Percentiles rank a stretch among this genome's conserved stretches.
Conservation (phyloP, 768 basidiomycete species). For the Mrakia gelida region DNA sequence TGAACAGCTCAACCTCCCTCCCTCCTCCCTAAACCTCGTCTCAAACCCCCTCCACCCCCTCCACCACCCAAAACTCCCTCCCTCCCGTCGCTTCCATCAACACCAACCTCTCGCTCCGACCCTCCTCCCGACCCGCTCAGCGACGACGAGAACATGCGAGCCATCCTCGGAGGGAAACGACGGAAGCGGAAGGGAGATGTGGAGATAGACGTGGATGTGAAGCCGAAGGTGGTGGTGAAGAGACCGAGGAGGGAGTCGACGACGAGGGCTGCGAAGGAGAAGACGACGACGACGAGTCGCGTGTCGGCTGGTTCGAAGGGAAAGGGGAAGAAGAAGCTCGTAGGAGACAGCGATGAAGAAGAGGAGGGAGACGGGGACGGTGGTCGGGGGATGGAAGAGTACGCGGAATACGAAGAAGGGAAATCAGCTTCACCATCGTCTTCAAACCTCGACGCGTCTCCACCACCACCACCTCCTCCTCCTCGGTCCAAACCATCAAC, state of each 20-base stretch:
- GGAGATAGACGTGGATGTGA: not conserved
- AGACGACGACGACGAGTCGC: no score
- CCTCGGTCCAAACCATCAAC: not conserved
- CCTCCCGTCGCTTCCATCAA: not conserved
- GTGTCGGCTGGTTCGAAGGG: no score
- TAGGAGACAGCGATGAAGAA: not conserved
- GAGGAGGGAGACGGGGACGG: no score
- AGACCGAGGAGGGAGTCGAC: not conserved
- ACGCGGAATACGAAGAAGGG: no score
- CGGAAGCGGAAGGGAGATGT: not conserved
- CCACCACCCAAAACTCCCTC: constrained; percentile 1
- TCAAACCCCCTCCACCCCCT: not conserved
- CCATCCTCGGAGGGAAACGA: not conserved
- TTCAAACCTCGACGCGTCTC: not conserved
- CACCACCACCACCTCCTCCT: not conserved
- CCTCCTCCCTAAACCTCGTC: not conserved
- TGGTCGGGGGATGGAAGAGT: no score
- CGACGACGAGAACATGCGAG: not conserved
- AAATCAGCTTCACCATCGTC: not conserved
- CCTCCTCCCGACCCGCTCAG: not conserved
- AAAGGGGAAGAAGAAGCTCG: not conserved
- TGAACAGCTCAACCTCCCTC: not conserved
- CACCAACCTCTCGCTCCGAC: not conserved
- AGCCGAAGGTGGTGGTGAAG: not conserved
- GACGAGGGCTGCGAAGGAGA: not conserved